Evolutionary conservation across 148 eudicot genomes (phyloP), one percentile per base, ranked within the genome.

Genomic region (Camellia sinensis): DNA sequence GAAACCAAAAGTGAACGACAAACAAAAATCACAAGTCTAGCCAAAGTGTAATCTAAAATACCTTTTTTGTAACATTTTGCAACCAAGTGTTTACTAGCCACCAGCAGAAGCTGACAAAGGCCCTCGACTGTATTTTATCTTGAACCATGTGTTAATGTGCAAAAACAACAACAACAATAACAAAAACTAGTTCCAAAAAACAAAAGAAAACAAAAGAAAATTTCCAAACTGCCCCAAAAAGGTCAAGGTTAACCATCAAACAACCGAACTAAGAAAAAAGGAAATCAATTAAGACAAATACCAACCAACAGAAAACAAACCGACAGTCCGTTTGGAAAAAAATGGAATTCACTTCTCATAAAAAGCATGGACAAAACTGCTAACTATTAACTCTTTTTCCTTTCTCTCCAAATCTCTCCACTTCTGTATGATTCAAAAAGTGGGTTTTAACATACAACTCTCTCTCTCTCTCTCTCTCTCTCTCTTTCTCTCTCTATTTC

Each of bases 11-110:
- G 60, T 14, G 29, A 68, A 68, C 18, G 45, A 41, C 56, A 10
- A 71, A 81, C 64, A 1, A 21, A 71, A 37, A 50, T 60, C 56
- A 41, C 56, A 56, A 60, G 60, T 10, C 60, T 43, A 52, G 74
- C 71, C 80, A 7, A 78, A 53, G 21, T 37, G 72, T 60, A 67
- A 52, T 52, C 71, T 29, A 66, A 19, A 60, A 75, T 75, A n/a
- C 40, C 73, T 44, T 22, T 70, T 70, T 70, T 8, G 41, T 70
- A 17, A 17, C 29, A 7, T 70, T 18, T 18, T 1, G 54, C 29
- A 70, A 18, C 15, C 66, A 57, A 7, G 48, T 74, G 52, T 15
- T 18, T 56, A 17, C 65, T 17, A 61, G 17, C 18, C 40, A 41
- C 54, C 52, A 43, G 50, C 41, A 40, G 77, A 57, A 40, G 52